Percentiles rank a stretch among this genome's conserved stretches.
Conservation (phyloP, 768 basidiomycete species). For the Tephrocybe sp. region DNA sequence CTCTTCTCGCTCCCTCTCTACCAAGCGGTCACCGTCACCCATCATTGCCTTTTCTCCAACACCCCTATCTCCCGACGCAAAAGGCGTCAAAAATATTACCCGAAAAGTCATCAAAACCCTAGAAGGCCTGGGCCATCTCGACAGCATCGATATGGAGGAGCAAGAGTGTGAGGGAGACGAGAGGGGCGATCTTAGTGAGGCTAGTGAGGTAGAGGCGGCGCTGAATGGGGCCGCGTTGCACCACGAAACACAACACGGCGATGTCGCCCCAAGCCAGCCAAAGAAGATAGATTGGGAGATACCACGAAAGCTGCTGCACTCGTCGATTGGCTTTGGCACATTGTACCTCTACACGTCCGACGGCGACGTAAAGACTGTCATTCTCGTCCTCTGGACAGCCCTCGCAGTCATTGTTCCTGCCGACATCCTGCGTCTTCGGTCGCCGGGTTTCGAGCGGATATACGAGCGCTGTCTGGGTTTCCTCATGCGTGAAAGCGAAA, state of each 20-base stretch:
- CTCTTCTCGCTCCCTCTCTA: conserved; percentile 18
- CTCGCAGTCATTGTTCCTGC: conserved; percentile 70
- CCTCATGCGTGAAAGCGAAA: conserved; percentile 89
- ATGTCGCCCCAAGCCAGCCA: background rate
- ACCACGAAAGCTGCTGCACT: conserved; percentile 84
- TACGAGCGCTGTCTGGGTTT: conserved; percentile 77
- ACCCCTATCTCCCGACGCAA: conserved; percentile 32
- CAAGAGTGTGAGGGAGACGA: conserved; percentile 31
- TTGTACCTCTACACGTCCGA: conserved; percentile 39
- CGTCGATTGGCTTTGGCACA: conserved; percentile 68
- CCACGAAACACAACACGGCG: conserved; percentile 3
- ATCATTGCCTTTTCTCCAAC: conserved; percentile 42
- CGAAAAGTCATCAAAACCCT: conserved; percentile 48
- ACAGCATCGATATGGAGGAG: conserved; percentile 33
- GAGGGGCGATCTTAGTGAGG: conserved; percentile 25
- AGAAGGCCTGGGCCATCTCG: conserved; percentile 44
- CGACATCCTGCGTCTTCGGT: conserved; percentile 74
- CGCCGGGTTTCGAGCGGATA: conserved; percentile 58
- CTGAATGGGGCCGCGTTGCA: conserved; percentile 13
- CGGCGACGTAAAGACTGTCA: conserved; percentile 67
- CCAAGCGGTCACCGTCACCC: conserved; percentile 49
- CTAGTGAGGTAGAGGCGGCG: conserved; percentile 23
- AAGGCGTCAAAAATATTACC: conserved; percentile 47
- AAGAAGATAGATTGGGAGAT: conserved; percentile 82
- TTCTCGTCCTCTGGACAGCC: conserved; percentile 62